Percentiles rank a stretch among this genome's conserved stretches.
Evolutionary conservation across 495 filamentous ascomycete species (phyloP).

Genomic region (Cryomyces minteri): DNA sequence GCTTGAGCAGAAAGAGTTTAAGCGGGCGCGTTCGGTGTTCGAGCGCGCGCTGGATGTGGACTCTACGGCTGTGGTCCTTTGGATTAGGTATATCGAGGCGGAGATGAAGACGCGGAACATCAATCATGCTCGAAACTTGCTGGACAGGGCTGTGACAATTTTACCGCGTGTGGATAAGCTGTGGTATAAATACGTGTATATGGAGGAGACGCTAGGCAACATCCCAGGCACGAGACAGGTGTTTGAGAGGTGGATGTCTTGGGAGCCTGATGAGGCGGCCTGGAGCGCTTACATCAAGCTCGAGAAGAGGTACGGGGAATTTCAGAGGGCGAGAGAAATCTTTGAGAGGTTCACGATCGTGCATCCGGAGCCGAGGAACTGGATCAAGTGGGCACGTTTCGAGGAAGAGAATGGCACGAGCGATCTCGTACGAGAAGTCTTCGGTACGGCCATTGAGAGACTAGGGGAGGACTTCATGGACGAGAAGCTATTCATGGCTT

Average conservation of each 20-base stretch:
- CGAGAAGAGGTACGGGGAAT: constrained; percentile 88
- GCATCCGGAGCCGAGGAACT: constrained; percentile 87
- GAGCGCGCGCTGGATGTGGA: constrained; percentile 90
- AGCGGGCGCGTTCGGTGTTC: constrained; percentile 88
- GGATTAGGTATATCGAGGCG: constrained; percentile 82
- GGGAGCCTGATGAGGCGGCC: constrained; percentile 90
- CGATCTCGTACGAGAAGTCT: constrained; percentile 84
- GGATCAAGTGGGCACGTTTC: constrained; percentile 97
- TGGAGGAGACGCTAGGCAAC: constrained; percentile 94
- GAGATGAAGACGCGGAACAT: constrained; percentile 96
- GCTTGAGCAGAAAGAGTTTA: constrained; percentile 94
- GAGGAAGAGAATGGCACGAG: constrained; percentile 88
- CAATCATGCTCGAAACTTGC: constrained; percentile 87
- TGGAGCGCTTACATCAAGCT: constrained; percentile 95
- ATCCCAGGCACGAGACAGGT: constrained; percentile 84
- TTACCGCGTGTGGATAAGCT: constrained; percentile 83
- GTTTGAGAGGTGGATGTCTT: constrained; percentile 96
- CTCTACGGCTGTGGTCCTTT: constrained; percentile 62
- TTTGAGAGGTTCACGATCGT: constrained; percentile 86
- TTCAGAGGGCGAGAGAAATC: constrained; percentile 63
- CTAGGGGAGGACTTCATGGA: constrained; percentile 94
- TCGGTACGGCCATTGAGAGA: constrained; percentile 72
- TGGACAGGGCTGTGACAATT: constrained; percentile 88
- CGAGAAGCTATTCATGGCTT: constrained; percentile 83
- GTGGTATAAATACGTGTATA: constrained; percentile 98